Conservation (phyloP, 2,329 filamentous ascomycete species). For the Cyphellophora europaea region DNA sequence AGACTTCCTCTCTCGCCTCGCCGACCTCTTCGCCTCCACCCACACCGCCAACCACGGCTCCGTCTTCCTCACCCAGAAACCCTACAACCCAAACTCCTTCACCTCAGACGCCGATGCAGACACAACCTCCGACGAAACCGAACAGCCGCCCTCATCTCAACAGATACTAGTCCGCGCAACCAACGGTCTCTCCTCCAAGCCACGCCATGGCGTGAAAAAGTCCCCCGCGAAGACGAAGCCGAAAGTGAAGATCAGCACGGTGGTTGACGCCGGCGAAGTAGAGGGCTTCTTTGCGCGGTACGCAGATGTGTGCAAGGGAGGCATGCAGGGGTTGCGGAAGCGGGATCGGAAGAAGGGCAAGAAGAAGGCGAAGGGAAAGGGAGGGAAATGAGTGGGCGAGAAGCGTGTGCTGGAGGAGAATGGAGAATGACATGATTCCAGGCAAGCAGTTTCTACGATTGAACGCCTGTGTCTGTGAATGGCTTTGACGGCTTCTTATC, state of each 20-base stretch:
- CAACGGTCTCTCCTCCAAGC: conserved; percentile 56
- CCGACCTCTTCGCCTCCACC: conserved; percentile 29
- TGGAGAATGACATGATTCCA: neutral
- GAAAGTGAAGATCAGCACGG: conserved; percentile 69
- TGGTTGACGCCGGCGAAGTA: conserved; percentile 66
- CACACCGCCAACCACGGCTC: conserved; percentile 32
- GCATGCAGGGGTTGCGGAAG: conserved; percentile 86
- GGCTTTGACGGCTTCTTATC: neutral
- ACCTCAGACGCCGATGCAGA: conserved; percentile 46
- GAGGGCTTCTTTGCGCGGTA: conserved; percentile 77
- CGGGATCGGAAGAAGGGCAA: conserved; percentile 81
- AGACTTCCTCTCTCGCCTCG: conserved; percentile 34
- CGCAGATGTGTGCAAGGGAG: conserved; percentile 80
- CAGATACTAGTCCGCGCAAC: conserved; percentile 73
- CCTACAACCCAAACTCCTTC: conserved; percentile 37
- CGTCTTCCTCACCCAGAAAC: conserved; percentile 34
- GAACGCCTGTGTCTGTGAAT: neutral
- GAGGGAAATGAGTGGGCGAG: conserved; percentile 37
- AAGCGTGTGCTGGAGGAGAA: neutral
- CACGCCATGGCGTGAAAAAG: conserved; percentile 23
- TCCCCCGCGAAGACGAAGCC: too few species aligned
- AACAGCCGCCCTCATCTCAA: conserved; percentile 40
- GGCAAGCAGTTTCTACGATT: neutral
- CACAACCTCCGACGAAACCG: neutral
- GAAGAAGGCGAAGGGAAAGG: conserved; percentile 64